Conservation (phyloP, 2,329 filamentous ascomycete genomes). For the Cytospora piceae region DNA sequence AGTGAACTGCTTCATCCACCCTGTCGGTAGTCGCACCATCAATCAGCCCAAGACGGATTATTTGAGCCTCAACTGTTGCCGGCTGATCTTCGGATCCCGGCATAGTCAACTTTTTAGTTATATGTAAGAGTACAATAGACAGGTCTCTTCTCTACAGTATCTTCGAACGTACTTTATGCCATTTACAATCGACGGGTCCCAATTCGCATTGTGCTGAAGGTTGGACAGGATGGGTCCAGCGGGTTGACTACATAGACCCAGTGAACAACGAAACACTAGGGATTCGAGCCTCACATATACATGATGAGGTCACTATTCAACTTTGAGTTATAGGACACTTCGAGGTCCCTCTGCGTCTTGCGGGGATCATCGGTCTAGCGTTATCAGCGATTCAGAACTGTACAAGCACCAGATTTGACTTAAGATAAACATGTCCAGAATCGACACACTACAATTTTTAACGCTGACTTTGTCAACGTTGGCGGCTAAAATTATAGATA, state of each 20-base stretch:
- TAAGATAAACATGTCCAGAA: background rate
- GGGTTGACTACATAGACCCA: background rate
- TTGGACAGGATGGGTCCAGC: background rate
- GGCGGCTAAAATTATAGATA: background rate
- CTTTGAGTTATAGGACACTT: conserved; percentile 20
- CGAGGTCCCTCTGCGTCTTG: background rate
- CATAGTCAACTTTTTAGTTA: background rate
- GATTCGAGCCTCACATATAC: background rate
- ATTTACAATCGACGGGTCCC: background rate
- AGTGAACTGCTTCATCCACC: background rate
- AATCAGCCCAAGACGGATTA: background rate
- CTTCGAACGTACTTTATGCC: background rate
- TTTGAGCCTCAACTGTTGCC: conserved; percentile 8
- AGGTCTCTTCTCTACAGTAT: background rate
- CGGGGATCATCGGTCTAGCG: conserved; percentile 11
- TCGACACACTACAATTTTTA: background rate
- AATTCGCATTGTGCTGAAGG: background rate
- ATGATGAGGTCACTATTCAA: background rate
- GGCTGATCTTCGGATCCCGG: background rate
- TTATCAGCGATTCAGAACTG: conserved; percentile 22
- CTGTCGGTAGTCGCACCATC: background rate
- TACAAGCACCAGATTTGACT: conserved; percentile 6
- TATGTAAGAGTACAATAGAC: background rate
- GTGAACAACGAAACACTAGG: background rate
- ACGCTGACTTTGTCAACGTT: background rate